Conservation (phyloP, 257 asterid species). For the Striga asiatica region DNA sequence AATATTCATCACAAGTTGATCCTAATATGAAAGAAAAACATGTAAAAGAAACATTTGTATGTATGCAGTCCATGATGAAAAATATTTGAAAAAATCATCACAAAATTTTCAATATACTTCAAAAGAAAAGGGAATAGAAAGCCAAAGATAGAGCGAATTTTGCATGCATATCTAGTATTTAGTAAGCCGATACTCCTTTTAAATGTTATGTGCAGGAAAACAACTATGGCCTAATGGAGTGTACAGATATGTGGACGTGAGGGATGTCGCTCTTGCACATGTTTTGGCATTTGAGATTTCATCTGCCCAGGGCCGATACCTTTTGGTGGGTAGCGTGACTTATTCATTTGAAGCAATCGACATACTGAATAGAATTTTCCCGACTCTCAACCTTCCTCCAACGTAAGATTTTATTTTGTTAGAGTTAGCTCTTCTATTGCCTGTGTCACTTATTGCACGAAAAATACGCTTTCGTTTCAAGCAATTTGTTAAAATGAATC, state of each 20-base stretch:
- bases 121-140: not conserved
- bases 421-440: too few relatives aligned
- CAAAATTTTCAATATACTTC: too few relatives aligned
- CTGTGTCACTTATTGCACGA: too few relatives aligned
- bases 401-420: conserved; percentile 29
- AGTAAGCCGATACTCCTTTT: not conserved
- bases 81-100: too few relatives aligned
- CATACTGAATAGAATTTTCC: conserved; percentile 28
- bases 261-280: conserved; percentile 53
- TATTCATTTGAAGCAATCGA: conserved; percentile 24
- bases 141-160: not conserved
- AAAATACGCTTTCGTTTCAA: too few relatives aligned
- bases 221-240: conserved; percentile 18
- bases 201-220: conserved; percentile 20
- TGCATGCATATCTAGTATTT: not conserved
- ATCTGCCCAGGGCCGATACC: conserved; percentile 38
- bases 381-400: conserved; percentile 32
- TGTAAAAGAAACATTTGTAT: not conserved
- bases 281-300: conserved; percentile 38
- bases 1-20: not conserved
- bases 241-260: conserved; percentile 39
- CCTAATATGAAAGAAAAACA: not conserved
- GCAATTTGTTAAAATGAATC: too few relatives aligned
- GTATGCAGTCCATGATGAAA: too few relatives aligned
- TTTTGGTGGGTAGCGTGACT: conserved; percentile 34